phyloP scores from a whole-genome alignment of 1,284 basidiomycete genomes.

The Ceratobasidium sp. region DNA sequence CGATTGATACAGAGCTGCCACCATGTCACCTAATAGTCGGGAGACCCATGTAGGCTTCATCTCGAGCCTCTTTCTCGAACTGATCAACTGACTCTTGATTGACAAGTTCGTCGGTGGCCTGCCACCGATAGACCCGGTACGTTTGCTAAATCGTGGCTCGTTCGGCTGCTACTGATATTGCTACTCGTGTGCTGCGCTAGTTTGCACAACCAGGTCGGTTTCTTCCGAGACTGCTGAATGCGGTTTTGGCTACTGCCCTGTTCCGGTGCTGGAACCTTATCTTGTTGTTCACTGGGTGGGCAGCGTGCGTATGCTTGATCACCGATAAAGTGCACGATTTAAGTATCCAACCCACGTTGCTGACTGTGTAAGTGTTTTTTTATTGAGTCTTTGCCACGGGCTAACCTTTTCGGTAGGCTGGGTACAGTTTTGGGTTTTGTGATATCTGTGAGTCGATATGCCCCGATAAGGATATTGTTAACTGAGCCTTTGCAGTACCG shows the following conservation, averaged over 20 bases:
- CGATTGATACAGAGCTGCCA: neutral
- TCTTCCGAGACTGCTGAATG: constrained; percentile 34
- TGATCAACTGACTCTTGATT: neutral
- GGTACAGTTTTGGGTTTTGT: constrained; percentile 73
- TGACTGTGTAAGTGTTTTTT: neutral
- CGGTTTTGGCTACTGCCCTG: constrained; percentile 64
- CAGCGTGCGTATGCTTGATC: constrained; percentile 51
- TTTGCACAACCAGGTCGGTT: constrained; percentile 25
- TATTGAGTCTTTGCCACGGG: constrained; percentile 34
- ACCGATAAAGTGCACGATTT: neutral
- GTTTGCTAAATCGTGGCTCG: neutral
- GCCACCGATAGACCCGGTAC: neutral
- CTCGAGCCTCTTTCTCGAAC: neutral
- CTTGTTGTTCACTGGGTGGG: constrained; percentile 69
- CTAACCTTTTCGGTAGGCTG: neutral
- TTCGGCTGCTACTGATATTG: neutral
- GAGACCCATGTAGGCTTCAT: constrained; percentile 22
- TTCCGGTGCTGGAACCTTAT: constrained; percentile 75
- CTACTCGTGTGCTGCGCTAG: neutral
- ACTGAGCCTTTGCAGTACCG: constrained; percentile 56
- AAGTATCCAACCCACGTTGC: neutral
- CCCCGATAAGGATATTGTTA: neutral
- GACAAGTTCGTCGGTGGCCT: neutral
- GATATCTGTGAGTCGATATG: constrained; percentile 57
- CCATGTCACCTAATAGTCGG: constrained; percentile 5